These are phyloP conservation scores for Polytrichum formosum DNA, from an alignment of 225 moss, liverwort and hornwort genomes.

Conservation along the genomic window DNA sequence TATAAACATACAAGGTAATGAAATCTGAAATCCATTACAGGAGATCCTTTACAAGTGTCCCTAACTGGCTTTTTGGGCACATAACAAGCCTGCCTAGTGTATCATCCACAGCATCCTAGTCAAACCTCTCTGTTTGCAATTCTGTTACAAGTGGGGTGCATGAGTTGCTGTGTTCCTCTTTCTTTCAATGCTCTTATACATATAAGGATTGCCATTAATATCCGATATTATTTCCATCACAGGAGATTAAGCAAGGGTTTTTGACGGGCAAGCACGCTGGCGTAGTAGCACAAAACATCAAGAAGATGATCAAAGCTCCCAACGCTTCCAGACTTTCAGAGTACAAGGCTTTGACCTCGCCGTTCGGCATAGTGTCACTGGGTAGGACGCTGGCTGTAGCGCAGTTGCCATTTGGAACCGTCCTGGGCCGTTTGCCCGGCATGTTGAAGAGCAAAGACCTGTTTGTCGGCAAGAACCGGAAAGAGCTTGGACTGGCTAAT, in stretches of 20 bases:
- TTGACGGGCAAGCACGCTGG: constrained; percentile 53
- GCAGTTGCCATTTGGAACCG: constrained; percentile 67
- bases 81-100: background rate
- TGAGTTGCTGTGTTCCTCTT: no score
- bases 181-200: no score
- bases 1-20: no score
- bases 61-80: background rate
- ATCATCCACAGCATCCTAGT: background rate
- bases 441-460: constrained; percentile 80
- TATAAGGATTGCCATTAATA: no score
- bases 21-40: background rate
- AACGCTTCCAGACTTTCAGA: constrained; percentile 29
- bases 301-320: constrained; percentile 59
- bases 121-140: no score
- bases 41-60: background rate
- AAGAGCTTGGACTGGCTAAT: constrained; percentile 39
- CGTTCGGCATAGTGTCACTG: constrained; percentile 57
- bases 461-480: constrained; percentile 47
- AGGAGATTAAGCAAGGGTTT: constrained; percentile 90
- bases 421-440: constrained; percentile 71
- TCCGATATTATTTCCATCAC: constrained; percentile 4
- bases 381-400: constrained; percentile 57
- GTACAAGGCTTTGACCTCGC: constrained; percentile 42
- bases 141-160: no score
- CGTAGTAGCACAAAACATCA: constrained; percentile 60